Evolutionary conservation across 768 basidiomycete species (phyloP).

Genomic region (Naganishia onofrii): DNA sequence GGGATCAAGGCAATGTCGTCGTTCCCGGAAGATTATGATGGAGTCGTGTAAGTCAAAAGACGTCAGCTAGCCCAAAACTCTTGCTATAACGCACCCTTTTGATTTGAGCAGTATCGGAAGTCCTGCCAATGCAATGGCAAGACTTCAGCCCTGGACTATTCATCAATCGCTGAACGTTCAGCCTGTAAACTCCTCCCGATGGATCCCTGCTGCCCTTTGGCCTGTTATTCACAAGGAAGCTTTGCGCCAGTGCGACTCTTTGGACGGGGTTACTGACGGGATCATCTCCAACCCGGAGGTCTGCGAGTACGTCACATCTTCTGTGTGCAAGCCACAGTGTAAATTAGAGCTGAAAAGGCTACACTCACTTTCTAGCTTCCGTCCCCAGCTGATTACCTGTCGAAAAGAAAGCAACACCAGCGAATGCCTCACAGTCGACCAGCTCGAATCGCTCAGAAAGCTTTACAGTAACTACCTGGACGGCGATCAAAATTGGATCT

Average conservation of each 20-base stretch:
- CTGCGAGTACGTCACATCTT: conserved; percentile 2
- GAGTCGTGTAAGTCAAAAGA: conserved; percentile 11
- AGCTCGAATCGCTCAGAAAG: conserved; percentile 14
- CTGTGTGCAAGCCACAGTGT: no score
- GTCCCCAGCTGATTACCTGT: conserved; percentile 7
- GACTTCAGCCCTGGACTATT: conserved; percentile 13
- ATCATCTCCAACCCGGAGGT: conserved; percentile 12
- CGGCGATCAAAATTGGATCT: conserved; percentile 23
- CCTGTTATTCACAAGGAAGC: conserved; percentile 13
- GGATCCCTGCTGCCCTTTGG: conserved; percentile 8
- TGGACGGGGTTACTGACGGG: conserved; percentile 10
- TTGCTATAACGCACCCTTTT: neutral
- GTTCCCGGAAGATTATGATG: conserved; percentile 24
- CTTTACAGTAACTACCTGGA: conserved; percentile 15
- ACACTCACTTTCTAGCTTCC: neutral
- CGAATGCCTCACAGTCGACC: conserved; percentile 15
- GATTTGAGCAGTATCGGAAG: neutral
- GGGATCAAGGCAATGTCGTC: conserved; percentile 21
- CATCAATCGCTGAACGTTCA: conserved; percentile 14
- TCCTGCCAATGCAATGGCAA: conserved; percentile 15
- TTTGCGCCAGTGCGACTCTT: conserved; percentile 8
- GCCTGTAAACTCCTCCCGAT: conserved; percentile 16
- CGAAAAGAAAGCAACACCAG: conserved; percentile 18
- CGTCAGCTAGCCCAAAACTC: neutral
- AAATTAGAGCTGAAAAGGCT: no score